Percentiles rank a stretch among this genome's conserved stretches.
Evolutionary conservation across 2,329 filamentous ascomycete species (phyloP).

Genomic region (Alternaria sp.): DNA sequence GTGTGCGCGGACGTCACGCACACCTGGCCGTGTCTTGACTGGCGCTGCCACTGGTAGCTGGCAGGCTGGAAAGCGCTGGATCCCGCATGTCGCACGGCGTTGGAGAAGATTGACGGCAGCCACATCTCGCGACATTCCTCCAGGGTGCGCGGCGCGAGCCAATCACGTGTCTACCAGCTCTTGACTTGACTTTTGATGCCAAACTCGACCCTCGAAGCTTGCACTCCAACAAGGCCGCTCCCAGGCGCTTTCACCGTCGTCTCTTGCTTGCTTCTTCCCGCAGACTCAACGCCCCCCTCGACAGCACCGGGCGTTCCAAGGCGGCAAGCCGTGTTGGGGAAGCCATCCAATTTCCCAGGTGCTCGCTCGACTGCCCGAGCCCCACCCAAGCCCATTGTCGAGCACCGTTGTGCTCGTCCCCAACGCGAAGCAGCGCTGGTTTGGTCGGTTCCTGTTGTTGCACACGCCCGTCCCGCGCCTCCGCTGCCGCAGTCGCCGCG

Average conservation of each 20-base stretch:
- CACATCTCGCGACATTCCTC: slow-evolving; percentile 8
- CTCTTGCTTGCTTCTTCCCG: not conserved
- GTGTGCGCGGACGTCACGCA: slow-evolving; percentile 22
- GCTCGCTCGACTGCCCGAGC: slow-evolving; percentile 25
- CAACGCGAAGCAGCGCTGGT: slow-evolving; percentile 17
- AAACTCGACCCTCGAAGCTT: slow-evolving; percentile 10
- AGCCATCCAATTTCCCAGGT: slow-evolving; percentile 38
- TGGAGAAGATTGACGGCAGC: slow-evolving; percentile 10
- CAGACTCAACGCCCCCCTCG: slow-evolving; percentile 21
- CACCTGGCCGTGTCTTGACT: slow-evolving; percentile 9
- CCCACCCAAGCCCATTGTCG: slow-evolving; percentile 1
- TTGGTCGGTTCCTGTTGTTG: slow-evolving; percentile 24
- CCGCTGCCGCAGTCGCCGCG: slow-evolving; percentile 32
- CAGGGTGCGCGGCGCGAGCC: slow-evolving; percentile 4
- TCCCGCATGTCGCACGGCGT: slow-evolving; percentile 20
- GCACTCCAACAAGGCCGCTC: slow-evolving; percentile 10
- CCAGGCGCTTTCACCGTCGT: slow-evolving; percentile 1
- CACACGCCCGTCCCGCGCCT: slow-evolving; percentile 21
- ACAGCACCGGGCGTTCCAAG: slow-evolving; percentile 26
- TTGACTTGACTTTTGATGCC: slow-evolving; percentile 9
- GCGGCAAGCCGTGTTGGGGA: slow-evolving; percentile 28
- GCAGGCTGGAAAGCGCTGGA: too few species aligned
- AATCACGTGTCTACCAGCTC: slow-evolving; percentile 2
- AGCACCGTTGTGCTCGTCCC: slow-evolving; percentile 17
- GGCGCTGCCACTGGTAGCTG: too few species aligned